These are phyloP conservation scores for Rubia tinctorum DNA, from an alignment of 305 asterid species.

Conservation along the genomic window DNA sequence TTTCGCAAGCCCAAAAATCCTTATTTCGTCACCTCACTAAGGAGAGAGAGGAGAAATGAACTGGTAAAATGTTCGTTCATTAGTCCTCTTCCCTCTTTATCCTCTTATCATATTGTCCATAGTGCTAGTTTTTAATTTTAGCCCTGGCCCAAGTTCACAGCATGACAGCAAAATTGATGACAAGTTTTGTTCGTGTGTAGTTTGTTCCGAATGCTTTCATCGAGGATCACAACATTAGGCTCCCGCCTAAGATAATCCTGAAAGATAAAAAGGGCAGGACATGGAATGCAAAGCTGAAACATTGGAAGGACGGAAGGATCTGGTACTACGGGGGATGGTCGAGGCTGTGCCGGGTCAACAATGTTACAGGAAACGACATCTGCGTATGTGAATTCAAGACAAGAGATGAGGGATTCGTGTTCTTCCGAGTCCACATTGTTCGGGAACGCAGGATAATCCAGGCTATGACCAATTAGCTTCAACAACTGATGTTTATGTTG, in stretches of 20 bases:
- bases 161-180: not conserved
- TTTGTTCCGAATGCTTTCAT: conserved; percentile 10
- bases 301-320: conserved; percentile 18
- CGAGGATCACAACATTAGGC: conserved; percentile 11
- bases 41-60: conserved; percentile 4
- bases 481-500: not conserved
- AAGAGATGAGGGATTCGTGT: not conserved
- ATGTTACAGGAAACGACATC: conserved; percentile 17
- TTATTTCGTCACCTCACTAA: conserved; percentile 30
- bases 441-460: not conserved
- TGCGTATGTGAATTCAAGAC: conserved; percentile 15
- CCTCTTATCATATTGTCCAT: not conserved
- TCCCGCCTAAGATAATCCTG: conserved; percentile 5
- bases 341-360: conserved; percentile 34
- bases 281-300: not conserved
- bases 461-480: not conserved
- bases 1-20: conserved; percentile 26
- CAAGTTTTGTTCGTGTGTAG: not conserved
- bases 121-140: not conserved
- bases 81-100: not conserved
- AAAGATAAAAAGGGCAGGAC: conserved; percentile 2
- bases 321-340: conserved; percentile 44
- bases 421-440: not conserved
- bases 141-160: too few relatives aligned
- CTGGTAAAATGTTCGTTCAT: conserved; percentile 4